A percentile compares a stretch with the other conserved stretches of the same genome.
These are phyloP conservation scores for Haplographium delicatum DNA, from an alignment of 495 filamentous ascomycete genomes.

Conservation along the genomic window DNA sequence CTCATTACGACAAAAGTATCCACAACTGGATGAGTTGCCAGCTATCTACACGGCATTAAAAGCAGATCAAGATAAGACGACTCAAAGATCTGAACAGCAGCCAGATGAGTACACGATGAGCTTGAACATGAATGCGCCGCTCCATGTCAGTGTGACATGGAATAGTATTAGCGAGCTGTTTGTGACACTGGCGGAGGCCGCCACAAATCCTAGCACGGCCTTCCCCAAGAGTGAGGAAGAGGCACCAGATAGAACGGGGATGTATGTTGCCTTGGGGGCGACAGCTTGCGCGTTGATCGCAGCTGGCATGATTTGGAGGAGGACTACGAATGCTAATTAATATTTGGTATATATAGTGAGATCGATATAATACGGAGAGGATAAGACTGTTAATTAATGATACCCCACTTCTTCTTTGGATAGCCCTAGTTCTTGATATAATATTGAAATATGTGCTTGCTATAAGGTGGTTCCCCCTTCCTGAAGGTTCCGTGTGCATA, in stretches of 20 bases:
- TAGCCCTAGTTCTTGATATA: no score
- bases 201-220: constrained; percentile 78
- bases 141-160: constrained; percentile 95
- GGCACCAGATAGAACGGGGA: constrained; percentile 69
- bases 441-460: no score
- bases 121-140: constrained; percentile 74
- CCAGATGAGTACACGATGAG: constrained; percentile 85
- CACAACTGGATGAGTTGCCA: constrained; percentile 80
- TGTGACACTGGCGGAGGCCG: constrained; percentile 79
- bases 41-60: constrained; percentile 89
- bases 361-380: neutral
- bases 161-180: constrained; percentile 85
- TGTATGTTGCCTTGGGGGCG: constrained; percentile 81
- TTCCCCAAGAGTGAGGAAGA: constrained; percentile 86
- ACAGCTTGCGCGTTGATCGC: constrained; percentile 77
- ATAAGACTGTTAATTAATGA: constrained; percentile 9
- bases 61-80: constrained; percentile 90
- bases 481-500: no score
- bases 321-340: constrained; percentile 31
- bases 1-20: constrained; percentile 67
- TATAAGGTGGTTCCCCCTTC: no score
- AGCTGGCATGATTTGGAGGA: constrained; percentile 63
- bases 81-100: constrained; percentile 83
- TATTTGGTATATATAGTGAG: neutral
- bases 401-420: constrained; percentile 14